phyloP scores from a whole-genome alignment of 2,329 filamentous ascomycete genomes.

The Stagonosporopsis vannaccii region DNA sequence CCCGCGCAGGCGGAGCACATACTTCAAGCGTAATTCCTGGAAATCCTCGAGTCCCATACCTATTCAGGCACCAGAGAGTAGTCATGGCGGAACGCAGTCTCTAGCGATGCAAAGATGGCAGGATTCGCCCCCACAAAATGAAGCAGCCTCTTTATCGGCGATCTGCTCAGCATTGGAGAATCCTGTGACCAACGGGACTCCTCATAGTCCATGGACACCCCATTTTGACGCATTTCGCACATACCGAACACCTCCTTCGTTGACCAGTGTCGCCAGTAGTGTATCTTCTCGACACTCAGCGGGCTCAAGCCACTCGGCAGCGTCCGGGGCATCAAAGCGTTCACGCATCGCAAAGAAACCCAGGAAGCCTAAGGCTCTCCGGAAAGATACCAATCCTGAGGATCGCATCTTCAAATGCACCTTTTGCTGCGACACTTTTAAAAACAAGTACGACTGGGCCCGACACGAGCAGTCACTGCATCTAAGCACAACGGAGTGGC shows the following conservation, averaged over 20 bases:
- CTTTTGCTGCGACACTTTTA: slow-evolving; percentile 42
- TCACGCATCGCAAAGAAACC: slow-evolving; percentile 29
- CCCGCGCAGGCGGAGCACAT: slow-evolving; percentile 16
- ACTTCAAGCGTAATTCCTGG: slow-evolving; percentile 9
- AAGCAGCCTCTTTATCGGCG: slow-evolving; percentile 67
- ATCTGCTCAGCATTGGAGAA: slow-evolving; percentile 65
- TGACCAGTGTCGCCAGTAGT: slow-evolving; percentile 51
- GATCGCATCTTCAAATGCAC: slow-evolving; percentile 36
- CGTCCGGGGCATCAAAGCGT: slow-evolving; percentile 64
- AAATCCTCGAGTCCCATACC: slow-evolving; percentile 12
- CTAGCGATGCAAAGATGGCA: slow-evolving; percentile 68
- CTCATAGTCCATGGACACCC: slow-evolving; percentile 31
- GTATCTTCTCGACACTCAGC: slow-evolving; percentile 56
- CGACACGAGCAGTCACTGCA: slow-evolving; percentile 41
- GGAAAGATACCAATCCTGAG: slow-evolving; percentile 11
- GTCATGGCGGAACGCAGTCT: slow-evolving; percentile 19
- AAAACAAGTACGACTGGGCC: slow-evolving; percentile 40
- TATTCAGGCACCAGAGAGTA: slow-evolving; percentile 14
- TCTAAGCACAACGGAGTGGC: slow-evolving; percentile 37
- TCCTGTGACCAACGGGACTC: slow-evolving; percentile 12
- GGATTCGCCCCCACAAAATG: slow-evolving; percentile 70
- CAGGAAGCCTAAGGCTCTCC: slow-evolving; percentile 5
- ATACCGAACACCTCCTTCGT: slow-evolving; percentile 54
- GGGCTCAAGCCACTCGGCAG: slow-evolving; percentile 61
- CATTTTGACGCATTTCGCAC: slow-evolving; percentile 35